Evolutionary conservation across 331 rosid species (phyloP).

Genomic region (Quercus phellos): DNA sequence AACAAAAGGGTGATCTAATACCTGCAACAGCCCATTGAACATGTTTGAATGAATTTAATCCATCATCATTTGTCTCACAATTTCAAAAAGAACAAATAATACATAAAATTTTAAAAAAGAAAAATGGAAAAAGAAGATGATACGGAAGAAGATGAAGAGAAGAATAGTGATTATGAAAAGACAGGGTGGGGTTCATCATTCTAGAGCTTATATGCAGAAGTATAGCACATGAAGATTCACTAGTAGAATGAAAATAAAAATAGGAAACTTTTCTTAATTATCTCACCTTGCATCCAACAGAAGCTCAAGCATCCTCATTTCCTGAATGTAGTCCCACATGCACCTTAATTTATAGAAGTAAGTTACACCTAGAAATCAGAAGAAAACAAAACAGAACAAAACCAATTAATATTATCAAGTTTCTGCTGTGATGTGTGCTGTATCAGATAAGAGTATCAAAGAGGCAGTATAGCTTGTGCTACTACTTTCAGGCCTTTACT

Average conservation of each 20-base stretch:
- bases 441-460: slow-evolving; percentile 7
- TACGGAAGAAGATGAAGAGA: slow-evolving; percentile 8
- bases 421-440: slow-evolving; percentile 18
- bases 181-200: slow-evolving; percentile 13
- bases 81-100: not conserved
- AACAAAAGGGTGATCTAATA: not conserved
- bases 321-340: slow-evolving; percentile 13
- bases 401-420: not conserved
- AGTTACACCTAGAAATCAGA: slow-evolving; percentile 5
- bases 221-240: not conserved
- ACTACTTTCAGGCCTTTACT: slow-evolving; percentile 17
- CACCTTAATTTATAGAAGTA: slow-evolving; percentile 24
- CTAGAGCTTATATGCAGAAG: slow-evolving; percentile 12
- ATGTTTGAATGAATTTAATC: not conserved
- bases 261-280: slow-evolving; percentile 4
- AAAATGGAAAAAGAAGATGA: not conserved
- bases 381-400: slow-evolving; percentile 1
- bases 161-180: not conserved
- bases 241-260: slow-evolving; percentile 15
- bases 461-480: not conserved
- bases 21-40: slow-evolving; percentile 15
- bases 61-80: not conserved
- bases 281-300: slow-evolving; percentile 30
- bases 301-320: slow-evolving; percentile 15
- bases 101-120: slow-evolving; percentile 12